Conservation (phyloP, 208 protist species). For the Crithidia brevicula region DNA sequence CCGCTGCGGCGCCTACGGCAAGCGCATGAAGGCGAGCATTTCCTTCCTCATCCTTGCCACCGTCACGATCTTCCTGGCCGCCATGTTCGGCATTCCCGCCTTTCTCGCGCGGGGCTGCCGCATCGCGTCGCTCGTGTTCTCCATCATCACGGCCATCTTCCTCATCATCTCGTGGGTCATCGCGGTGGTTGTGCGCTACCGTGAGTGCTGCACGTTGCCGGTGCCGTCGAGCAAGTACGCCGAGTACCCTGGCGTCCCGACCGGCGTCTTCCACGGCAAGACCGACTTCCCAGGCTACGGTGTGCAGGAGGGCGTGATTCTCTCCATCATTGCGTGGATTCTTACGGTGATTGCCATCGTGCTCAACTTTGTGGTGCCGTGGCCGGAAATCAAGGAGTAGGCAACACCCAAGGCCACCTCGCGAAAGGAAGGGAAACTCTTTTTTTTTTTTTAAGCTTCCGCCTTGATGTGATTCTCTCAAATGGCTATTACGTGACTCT, state of each 20-base stretch:
- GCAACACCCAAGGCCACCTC: too few species aligned
- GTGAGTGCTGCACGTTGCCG: constrained; percentile 26
- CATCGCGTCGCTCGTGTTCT: constrained; percentile 40
- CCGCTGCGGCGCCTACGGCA: constrained; percentile 53
- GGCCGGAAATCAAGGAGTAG: constrained; percentile 29
- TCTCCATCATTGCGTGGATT: constrained; percentile 55
- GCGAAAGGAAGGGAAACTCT: too few species aligned
- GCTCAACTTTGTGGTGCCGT: constrained; percentile 53
- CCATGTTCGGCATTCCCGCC: constrained; percentile 43
- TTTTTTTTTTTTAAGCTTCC: constrained; percentile 1
- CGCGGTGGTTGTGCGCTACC: constrained; percentile 50
- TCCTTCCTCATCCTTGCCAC: constrained; percentile 58
- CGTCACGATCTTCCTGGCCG: constrained; percentile 40
- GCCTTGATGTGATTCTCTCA: not conserved
- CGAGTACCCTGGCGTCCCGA: constrained; percentile 53
- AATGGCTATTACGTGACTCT: not conserved
- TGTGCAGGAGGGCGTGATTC: constrained; percentile 52
- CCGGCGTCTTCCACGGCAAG: constrained; percentile 46
- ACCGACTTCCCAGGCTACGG: constrained; percentile 56
- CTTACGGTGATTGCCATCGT: constrained; percentile 32
- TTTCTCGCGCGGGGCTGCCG: constrained; percentile 43
- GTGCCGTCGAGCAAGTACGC: constrained; percentile 21
- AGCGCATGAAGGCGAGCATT: constrained; percentile 69
- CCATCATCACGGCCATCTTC: constrained; percentile 38
- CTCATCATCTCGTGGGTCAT: constrained; percentile 58